phyloP scores from a whole-genome alignment of 495 filamentous ascomycete species.

The Lichina pygmaea region DNA sequence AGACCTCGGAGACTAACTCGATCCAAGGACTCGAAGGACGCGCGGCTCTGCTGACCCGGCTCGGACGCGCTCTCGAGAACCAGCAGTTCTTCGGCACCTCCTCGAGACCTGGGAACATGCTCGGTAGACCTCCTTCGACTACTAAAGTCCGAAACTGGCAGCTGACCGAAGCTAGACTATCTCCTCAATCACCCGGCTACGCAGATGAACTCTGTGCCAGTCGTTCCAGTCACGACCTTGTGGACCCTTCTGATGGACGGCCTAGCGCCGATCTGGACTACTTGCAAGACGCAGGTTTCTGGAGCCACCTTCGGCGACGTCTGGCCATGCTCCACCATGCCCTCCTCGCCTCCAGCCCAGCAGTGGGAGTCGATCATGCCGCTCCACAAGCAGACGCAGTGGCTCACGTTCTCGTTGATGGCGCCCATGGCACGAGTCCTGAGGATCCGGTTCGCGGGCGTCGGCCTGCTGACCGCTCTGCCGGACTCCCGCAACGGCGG shows the following conservation, averaged over 20 bases:
- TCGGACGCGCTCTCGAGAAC: conserved; percentile 54
- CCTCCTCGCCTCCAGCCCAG: conserved; percentile 37
- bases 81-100: conserved; percentile 65
- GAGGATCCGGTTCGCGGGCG: conserved; percentile 48
- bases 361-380: conserved; percentile 88
- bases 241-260: conserved; percentile 82
- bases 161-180: conserved; percentile 33
- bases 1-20: conserved; percentile 58
- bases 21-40: conserved; percentile 74
- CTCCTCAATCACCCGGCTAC: conserved; percentile 78
- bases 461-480: conserved; percentile 53
- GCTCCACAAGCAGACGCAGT: conserved; percentile 80
- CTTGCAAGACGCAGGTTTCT: conserved; percentile 67
- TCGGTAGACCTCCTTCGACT: conserved; percentile 29
- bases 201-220: conserved; percentile 59
- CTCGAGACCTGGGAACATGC: conserved; percentile 77
- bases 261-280: conserved; percentile 67
- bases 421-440: conserved; percentile 62
- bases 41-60: conserved; percentile 47
- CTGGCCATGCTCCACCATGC: conserved; percentile 72
- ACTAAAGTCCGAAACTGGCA: background rate
- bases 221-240: conserved; percentile 71
- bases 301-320: conserved; percentile 79
- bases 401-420: conserved; percentile 74
- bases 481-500: conserved; percentile 80